Conservation (phyloP, 768 basidiomycete genomes). For the Saitozyma sp. region DNA sequence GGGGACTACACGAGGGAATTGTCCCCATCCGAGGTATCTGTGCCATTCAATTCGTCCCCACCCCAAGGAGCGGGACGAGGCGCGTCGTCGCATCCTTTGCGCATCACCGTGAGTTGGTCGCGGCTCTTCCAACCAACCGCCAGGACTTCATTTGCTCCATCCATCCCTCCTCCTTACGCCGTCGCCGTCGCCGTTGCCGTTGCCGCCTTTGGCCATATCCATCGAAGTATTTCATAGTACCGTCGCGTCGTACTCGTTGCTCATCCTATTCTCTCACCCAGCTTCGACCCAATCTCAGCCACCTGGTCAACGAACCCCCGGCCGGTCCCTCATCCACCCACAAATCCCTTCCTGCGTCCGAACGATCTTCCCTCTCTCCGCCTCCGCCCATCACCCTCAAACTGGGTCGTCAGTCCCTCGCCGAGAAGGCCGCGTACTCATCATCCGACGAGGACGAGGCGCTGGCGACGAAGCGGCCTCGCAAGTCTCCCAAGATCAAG, state of each 20-base stretch:
- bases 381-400: constrained; percentile 45
- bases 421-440: constrained; percentile 22
- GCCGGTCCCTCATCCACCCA: neutral
- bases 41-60: neutral
- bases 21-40: neutral
- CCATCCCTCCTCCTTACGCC: neutral
- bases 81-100: constrained; percentile 10
- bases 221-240: neutral
- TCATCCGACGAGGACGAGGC: constrained; percentile 19
- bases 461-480: neutral
- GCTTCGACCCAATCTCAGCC: constrained; percentile 34
- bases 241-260: neutral
- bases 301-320: constrained; percentile 20
- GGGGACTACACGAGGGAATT: no score
- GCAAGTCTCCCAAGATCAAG: constrained; percentile 3
- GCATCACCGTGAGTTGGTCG: constrained; percentile 13
- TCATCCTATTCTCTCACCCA: neutral
- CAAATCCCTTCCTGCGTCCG: constrained; percentile 8
- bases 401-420: constrained; percentile 14
- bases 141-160: neutral
- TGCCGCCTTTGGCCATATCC: neutral
- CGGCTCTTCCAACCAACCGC: neutral
- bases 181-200: neutral
- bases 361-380: constrained; percentile 45
- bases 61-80: no score